A percentile compares a stretch with the other conserved stretches of the same genome.
Conservation (phyloP, 164 flowering plant species). For the Litsea cubeba region DNA sequence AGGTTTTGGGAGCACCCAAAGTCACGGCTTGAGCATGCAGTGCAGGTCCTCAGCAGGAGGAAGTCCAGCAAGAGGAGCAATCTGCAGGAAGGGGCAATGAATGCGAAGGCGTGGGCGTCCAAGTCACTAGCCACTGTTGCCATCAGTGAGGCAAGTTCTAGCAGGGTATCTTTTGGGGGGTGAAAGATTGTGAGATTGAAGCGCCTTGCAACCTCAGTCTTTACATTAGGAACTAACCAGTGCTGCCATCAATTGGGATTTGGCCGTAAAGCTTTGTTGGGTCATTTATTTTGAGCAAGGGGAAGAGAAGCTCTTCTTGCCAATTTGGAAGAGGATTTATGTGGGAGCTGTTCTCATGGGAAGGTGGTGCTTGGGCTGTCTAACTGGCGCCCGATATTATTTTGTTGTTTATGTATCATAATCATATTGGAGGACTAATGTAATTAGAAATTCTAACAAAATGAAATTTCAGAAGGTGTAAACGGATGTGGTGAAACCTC, state of each 20-base stretch:
- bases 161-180: slow-evolving; percentile 27
- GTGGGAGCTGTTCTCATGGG: not conserved
- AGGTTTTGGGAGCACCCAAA: slow-evolving; percentile 55
- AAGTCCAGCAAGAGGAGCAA: slow-evolving; percentile 73
- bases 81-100: slow-evolving; percentile 81
- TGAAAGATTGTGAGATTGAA: slow-evolving; percentile 12
- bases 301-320: not conserved
- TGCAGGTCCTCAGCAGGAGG: slow-evolving; percentile 41
- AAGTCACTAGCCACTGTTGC: slow-evolving; percentile 85
- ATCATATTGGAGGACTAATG: not conserved
- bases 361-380: not conserved
- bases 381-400: not conserved
- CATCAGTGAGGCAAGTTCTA: slow-evolving; percentile 67
- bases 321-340: not conserved
- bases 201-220: not conserved
- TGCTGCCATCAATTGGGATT: not conserved
- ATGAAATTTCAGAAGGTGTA: no score
- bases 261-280: not conserved
- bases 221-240: not conserved
- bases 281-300: not conserved
- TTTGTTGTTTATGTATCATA: not conserved
- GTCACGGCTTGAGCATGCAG: slow-evolving; percentile 38
- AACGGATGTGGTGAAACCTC: no score
- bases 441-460: no score
- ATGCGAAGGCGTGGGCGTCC: slow-evolving; percentile 89